These are phyloP conservation scores for Coffea humblotiana DNA, from an alignment of 305 asterid species.

Conservation along the genomic window DNA sequence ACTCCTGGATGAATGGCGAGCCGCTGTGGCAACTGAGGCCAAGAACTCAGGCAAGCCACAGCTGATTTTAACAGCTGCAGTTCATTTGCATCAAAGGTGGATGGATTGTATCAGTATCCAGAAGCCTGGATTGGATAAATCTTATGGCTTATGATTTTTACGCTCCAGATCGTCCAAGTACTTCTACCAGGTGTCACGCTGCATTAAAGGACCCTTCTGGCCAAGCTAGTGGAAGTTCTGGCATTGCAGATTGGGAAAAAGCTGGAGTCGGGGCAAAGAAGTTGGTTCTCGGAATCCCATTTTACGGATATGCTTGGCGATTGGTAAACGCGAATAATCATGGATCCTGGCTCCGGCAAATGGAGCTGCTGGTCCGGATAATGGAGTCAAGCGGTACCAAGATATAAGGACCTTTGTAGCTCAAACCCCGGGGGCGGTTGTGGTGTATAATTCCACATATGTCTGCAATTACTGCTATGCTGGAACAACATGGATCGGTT, in stretches of 20 bases:
- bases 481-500: constrained; percentile 7
- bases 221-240: constrained; percentile 11
- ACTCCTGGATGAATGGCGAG: background rate
- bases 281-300: constrained; percentile 9
- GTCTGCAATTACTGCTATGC: constrained; percentile 7
- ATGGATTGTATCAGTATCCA: background rate
- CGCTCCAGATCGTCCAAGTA: background rate
- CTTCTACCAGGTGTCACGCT: too few species aligned
- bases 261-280: background rate
- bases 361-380: constrained; percentile 2
- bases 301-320: constrained; percentile 14
- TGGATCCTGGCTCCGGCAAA: background rate
- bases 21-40: background rate
- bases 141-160: constrained; percentile 20
- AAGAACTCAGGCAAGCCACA: background rate
- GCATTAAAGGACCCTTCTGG: constrained; percentile 1
- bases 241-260: constrained; percentile 1
- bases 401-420: too few species aligned
- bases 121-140: constrained; percentile 23
- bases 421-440: background rate
- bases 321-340: constrained; percentile 5
- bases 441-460: background rate
- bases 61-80: constrained; percentile 5
- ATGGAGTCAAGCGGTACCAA: background rate
- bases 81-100: background rate